Percentiles rank a stretch among this genome's conserved stretches.
Conservation (phyloP, 345 rosid species). For the Eucalyptus viminalis region DNA sequence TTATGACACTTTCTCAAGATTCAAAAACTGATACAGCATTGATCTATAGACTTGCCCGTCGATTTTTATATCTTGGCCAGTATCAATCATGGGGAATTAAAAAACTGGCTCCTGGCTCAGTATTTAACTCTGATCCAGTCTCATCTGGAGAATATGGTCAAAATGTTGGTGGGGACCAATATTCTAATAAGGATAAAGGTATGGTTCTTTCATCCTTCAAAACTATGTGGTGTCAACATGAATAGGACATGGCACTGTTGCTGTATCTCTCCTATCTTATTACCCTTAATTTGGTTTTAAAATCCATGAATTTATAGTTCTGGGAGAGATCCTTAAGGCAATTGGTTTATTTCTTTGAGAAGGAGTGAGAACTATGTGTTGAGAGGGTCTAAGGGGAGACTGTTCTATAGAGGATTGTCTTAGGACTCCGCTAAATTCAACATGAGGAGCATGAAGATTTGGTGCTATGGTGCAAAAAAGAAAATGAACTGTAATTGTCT, state of each 20-base stretch:
- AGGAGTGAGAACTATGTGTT: not conserved
- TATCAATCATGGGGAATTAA: constrained; percentile 2
- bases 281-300: not conserved
- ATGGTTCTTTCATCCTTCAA: not conserved
- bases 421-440: not conserved
- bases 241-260: not conserved
- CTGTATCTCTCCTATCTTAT: not conserved
- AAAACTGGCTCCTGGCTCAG: not conserved
- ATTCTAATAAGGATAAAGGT: constrained; percentile 9
- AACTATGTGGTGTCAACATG: not conserved
- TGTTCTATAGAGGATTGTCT: not conserved
- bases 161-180: not conserved
- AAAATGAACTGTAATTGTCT: not conserved
- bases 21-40: constrained; percentile 46
- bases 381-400: not conserved
- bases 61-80: constrained; percentile 37
- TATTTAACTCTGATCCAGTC: not conserved
- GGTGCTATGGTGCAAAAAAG: not conserved
- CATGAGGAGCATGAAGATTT: not conserved
- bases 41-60: constrained; percentile 60
- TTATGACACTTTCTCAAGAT: constrained; percentile 65
- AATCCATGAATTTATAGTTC: not conserved
- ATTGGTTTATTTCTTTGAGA: not conserved
- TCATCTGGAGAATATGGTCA: constrained; percentile 1
- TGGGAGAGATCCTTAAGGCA: not conserved